Evolutionary conservation across 106 monocot genomes (phyloP).

Genomic region (Chionographis japonica): DNA sequence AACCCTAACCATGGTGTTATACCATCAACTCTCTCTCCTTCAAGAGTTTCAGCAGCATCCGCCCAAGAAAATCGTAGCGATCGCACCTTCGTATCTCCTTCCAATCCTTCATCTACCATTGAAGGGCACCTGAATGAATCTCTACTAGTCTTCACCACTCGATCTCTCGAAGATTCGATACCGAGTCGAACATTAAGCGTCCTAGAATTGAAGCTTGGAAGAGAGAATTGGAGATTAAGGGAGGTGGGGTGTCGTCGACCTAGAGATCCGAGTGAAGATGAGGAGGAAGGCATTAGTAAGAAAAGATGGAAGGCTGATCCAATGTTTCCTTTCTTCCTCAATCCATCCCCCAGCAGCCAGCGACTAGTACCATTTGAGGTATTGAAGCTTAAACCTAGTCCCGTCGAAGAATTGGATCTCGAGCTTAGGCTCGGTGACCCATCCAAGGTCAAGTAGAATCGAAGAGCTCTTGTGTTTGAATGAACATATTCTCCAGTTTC

Average conservation of each 20-base stretch:
- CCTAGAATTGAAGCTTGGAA: conserved; percentile 26
- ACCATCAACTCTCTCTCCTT: conserved; percentile 15
- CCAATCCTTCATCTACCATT: conserved; percentile 4
- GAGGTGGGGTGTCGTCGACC: conserved; percentile 7
- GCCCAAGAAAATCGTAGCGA: conserved; percentile 2
- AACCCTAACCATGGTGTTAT: conserved; percentile 36
- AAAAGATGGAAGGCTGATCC: conserved; percentile 25
- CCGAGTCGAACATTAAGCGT: neutral
- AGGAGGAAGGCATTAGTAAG: conserved; percentile 3
- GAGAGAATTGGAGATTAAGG: conserved; percentile 15
- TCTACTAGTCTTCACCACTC: conserved; percentile 3
- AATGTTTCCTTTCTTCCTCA: conserved; percentile 3
- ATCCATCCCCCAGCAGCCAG: neutral
- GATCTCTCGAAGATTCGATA: conserved; percentile 6
- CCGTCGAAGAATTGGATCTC: conserved; percentile 53
- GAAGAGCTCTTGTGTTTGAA: neutral
- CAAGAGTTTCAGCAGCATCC: conserved; percentile 3
- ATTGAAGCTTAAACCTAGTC: conserved; percentile 24
- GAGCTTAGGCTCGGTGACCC: conserved; percentile 54
- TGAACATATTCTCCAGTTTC: neutral
- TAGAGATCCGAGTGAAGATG: conserved; percentile 13
- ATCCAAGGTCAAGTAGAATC: conserved; percentile 30
- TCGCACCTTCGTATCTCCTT: conserved; percentile 14
- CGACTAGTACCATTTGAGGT: conserved; percentile 7
- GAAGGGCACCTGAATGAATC: neutral